These are phyloP conservation scores for Talaromyces sp. DNA, from an alignment of 2,329 filamentous ascomycete species.

Conservation along the genomic window DNA sequence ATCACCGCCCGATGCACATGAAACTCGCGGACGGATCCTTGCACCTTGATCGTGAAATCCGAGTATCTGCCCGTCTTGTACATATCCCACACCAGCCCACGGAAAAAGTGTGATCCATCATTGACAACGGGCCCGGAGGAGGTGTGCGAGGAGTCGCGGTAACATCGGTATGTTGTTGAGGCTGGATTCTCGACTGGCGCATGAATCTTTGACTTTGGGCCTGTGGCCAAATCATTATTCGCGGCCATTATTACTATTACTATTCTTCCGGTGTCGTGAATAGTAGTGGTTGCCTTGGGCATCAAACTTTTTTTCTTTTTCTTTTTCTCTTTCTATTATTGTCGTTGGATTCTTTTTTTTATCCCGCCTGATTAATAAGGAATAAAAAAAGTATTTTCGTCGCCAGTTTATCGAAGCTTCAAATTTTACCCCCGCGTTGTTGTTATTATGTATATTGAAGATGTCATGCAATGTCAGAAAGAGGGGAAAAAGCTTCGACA, in stretches of 20 bases:
- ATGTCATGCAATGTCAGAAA: background rate
- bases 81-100: conserved; percentile 8
- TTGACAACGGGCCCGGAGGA: background rate
- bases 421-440: too few species aligned
- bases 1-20: conserved; percentile 14
- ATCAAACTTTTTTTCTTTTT: background rate
- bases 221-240: background rate
- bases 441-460: too few species aligned
- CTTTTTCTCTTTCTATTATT: background rate
- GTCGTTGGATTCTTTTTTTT: background rate
- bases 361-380: too few species aligned
- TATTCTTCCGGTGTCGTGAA: background rate
- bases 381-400: too few species aligned
- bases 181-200: background rate
- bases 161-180: background rate
- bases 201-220: background rate
- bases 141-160: background rate
- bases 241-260: background rate
- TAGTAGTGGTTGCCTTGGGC: background rate
- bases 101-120: conserved; percentile 9
- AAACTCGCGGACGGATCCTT: conserved; percentile 10
- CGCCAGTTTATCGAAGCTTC: too few species aligned
- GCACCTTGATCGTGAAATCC: conserved; percentile 12
- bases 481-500: background rate
- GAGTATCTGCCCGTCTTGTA: conserved; percentile 12